These are phyloP conservation scores for Penicillium canescens DNA, from an alignment of 495 filamentous ascomycete genomes.

Conservation along the genomic window DNA sequence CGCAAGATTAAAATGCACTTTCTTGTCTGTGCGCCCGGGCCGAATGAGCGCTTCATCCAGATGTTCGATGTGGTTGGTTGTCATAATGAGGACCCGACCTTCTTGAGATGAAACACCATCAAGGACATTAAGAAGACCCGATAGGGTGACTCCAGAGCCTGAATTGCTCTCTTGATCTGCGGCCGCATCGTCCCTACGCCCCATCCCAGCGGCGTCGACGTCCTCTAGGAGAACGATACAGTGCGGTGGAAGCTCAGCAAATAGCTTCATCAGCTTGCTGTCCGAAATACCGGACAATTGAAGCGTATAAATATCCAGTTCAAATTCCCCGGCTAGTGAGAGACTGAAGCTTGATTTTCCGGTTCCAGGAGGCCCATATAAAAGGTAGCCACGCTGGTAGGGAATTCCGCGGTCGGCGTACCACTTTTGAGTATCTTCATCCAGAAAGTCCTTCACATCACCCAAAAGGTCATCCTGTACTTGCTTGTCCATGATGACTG, in stretches of 20 bases:
- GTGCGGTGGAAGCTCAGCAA: conserved; percentile 57
- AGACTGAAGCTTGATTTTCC: conserved; percentile 43
- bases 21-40: conserved; percentile 59
- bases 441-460: conserved; percentile 80
- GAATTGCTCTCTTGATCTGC: conserved; percentile 6
- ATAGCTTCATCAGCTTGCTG: conserved; percentile 41
- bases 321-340: conserved; percentile 60
- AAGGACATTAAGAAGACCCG: conserved; percentile 67
- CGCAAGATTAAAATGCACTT: conserved; percentile 14
- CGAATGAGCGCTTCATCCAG: conserved; percentile 67
- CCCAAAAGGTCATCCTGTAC: conserved; percentile 64
- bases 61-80: conserved; percentile 66
- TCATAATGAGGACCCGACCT: conserved; percentile 70
- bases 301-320: conserved; percentile 62
- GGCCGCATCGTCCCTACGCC: conserved; percentile 2
- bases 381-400: conserved; percentile 37
- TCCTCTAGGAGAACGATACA: conserved; percentile 69
- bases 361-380: conserved; percentile 37
- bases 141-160: conserved; percentile 44
- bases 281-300: conserved; percentile 28
- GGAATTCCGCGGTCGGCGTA: conserved; percentile 61
- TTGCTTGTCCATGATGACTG: conserved; percentile 69
- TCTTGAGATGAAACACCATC: conserved; percentile 66
- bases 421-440: conserved; percentile 65
- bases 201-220: conserved; percentile 58